Evolutionary conservation across 2,329 filamentous ascomycete species (phyloP), one percentile per base, ranked within the genome.

Genomic region (Cyphellophora europaea): DNA sequence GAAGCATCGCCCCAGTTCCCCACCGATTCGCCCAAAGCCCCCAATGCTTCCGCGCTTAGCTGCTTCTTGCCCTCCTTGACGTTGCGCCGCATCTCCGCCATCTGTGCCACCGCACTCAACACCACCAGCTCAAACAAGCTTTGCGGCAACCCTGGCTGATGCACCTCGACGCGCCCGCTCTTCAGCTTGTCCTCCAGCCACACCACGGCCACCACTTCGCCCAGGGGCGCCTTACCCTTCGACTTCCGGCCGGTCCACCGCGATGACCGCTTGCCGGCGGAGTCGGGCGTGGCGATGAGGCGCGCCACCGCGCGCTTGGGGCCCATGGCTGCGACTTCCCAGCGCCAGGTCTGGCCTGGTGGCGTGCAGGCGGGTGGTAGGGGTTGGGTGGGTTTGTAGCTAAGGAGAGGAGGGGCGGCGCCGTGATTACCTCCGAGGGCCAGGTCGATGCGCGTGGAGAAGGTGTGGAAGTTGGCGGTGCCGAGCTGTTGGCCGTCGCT

Each of bases 381-480:
- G n/a, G n/a, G n/a, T n/a, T n/a, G n/a, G n/a, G n/a, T n/a, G n/a
- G n/a, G n/a, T n/a, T n/a, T n/a, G n/a, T n/a, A n/a, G n/a, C n/a
- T n/a, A n/a, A n/a, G n/a, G n/a, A n/a, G n/a, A n/a, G n/a, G n/a
- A n/a, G n/a, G n/a, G n/a, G n/a, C n/a, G n/a, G n/a, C n/a, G n/a
- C n/a, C n/a, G n/a, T n/a, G n/a, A n/a, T n/a, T n/a, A n/a, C n/a
- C n/a, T n/a, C n/a, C n/a, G 19, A 35, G 36, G 32, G 19, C 12
- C n/a, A 39, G 28, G 23, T 39, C 33, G 37, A 39, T 39, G 13
- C 36, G 35, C 21, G 12, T 10, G 28, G 28, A 28, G 18, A 19
- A 39, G 5, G 32, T 39, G 32, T 39, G 37, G 18, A 27, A 39
- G 6, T 23, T 21, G 5, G 25, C 30, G 2, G 36, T 38, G 4